phyloP scores from a whole-genome alignment of 345 rosid genomes.

The Laguncularia racemosa region DNA sequence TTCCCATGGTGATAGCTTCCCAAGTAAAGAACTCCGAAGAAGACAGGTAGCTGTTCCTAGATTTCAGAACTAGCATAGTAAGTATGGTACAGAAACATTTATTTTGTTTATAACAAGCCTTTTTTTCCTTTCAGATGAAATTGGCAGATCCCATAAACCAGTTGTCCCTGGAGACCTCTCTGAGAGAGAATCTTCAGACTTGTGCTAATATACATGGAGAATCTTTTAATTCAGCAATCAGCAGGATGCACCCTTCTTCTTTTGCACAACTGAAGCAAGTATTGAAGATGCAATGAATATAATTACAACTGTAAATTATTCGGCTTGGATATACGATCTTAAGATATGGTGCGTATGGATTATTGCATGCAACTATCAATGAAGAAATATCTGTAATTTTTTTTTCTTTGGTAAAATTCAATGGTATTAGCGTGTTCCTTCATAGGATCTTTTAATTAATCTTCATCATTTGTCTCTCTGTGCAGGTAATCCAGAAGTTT shows the following conservation, averaged over 20 bases:
- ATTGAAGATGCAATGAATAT: slow-evolving; percentile 51
- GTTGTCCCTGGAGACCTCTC: slow-evolving; percentile 67
- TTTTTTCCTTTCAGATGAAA: slow-evolving; percentile 42
- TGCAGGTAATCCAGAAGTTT: too few relatives aligned
- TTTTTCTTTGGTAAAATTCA: too few relatives aligned
- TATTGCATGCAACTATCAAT: too few relatives aligned
- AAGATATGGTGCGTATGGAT: too few relatives aligned
- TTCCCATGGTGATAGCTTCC: slow-evolving; percentile 48
- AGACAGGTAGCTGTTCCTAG: slow-evolving; percentile 53
- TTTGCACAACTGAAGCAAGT: slow-evolving; percentile 87
- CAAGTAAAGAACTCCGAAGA: slow-evolving; percentile 71
- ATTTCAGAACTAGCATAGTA: not conserved
- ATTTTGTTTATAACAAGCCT: not conserved
- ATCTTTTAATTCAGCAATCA: slow-evolving; percentile 61
- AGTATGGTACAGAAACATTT: not conserved
- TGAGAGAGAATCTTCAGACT: slow-evolving; percentile 78
- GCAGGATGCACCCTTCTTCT: slow-evolving; percentile 82
- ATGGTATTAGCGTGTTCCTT: too few relatives aligned
- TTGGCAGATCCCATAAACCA: slow-evolving; percentile 75
- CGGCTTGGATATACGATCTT: too few relatives aligned
- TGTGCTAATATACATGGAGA: slow-evolving; percentile 87
- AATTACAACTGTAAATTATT: too few relatives aligned
- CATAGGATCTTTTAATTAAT: too few relatives aligned
- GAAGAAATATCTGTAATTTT: too few relatives aligned
- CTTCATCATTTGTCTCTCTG: too few relatives aligned